phyloP scores from a whole-genome alignment of 805 yeast species.

The Metschnikowia borealis region DNA sequence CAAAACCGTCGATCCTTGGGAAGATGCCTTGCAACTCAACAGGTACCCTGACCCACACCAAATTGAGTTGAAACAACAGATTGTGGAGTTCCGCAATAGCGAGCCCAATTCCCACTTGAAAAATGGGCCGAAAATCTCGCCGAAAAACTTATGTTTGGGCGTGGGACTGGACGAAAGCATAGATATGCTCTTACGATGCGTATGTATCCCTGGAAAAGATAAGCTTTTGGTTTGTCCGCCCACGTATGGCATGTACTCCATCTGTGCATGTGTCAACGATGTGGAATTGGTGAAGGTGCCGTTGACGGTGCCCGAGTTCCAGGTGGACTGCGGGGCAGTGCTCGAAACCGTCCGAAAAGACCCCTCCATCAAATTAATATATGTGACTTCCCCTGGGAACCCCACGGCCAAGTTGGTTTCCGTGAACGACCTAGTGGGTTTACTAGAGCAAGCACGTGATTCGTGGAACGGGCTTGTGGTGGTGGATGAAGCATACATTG shows the following conservation, averaged over 20 bases:
- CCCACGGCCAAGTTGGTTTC: slow-evolving; percentile 77
- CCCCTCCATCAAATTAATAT: slow-evolving; percentile 63
- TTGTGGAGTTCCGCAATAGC: slow-evolving; percentile 67
- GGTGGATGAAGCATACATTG: slow-evolving; percentile 94
- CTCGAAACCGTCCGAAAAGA: slow-evolving; percentile 52
- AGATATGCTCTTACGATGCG: slow-evolving; percentile 80
- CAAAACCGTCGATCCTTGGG: slow-evolving; percentile 38
- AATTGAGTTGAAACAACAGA: slow-evolving; percentile 61
- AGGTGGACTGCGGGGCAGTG: slow-evolving; percentile 54
- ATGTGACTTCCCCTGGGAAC: slow-evolving; percentile 93
- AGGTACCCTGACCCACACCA: slow-evolving; percentile 99
- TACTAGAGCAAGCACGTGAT: slow-evolving; percentile 46
- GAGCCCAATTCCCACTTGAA: slow-evolving; percentile 31
- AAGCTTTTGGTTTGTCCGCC: slow-evolving; percentile 88
- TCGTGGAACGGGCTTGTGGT: slow-evolving; percentile 75
- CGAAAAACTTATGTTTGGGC: slow-evolving; percentile 81
- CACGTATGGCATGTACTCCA: slow-evolving; percentile 95
- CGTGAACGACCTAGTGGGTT: slow-evolving; percentile 27
- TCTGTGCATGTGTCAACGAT: slow-evolving; percentile 87
- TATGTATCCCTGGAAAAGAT: slow-evolving; percentile 78
- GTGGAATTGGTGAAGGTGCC: slow-evolving; percentile 75
- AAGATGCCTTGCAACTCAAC: slow-evolving; percentile 57
- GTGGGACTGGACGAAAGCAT: slow-evolving; percentile 98
- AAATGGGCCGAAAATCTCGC: slow-evolving; percentile 30
- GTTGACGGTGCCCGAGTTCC: slow-evolving; percentile 48